A percentile compares a stretch with the other conserved stretches of the same genome.
Conservation (phyloP, 2,329 filamentous ascomycete genomes). For the Phialemoniopsis sp. region DNA sequence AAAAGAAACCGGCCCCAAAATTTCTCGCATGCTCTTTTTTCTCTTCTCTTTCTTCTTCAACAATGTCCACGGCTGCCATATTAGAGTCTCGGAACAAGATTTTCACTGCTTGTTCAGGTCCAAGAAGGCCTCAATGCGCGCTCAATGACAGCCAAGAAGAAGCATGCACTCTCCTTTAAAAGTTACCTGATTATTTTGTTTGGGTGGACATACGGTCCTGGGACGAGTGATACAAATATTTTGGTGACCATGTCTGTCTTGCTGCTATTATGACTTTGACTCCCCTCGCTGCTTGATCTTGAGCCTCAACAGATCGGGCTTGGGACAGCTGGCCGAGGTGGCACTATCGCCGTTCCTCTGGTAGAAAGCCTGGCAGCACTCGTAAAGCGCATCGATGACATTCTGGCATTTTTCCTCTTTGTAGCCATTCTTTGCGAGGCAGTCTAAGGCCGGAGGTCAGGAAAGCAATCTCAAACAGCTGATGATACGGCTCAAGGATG, state of each 20-base stretch:
- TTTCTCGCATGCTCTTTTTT: constrained; percentile 22
- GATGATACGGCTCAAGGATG: not conserved
- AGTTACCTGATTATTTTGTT: constrained; percentile 57
- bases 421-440: constrained; percentile 78
- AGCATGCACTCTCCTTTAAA: constrained; percentile 65
- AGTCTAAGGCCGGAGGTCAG: constrained; percentile 50
- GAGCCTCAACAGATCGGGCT: constrained; percentile 70
- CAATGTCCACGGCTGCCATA: constrained; percentile 86
- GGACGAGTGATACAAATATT: constrained; percentile 31
- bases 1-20: constrained; percentile 6
- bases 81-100: constrained; percentile 99
- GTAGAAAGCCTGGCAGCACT: constrained; percentile 92
- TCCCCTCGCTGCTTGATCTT: constrained; percentile 73
- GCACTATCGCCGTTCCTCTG: constrained; percentile 71
- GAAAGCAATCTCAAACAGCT: not conserved
- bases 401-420: constrained; percentile 78
- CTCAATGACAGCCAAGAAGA: constrained; percentile 96
- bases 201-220: constrained; percentile 26
- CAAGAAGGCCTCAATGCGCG: constrained; percentile 78
- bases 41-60: constrained; percentile 44
- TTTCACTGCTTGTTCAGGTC: constrained; percentile 91
- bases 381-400: constrained; percentile 81
- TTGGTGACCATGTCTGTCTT: not conserved
- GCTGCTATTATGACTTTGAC: constrained; percentile 10
- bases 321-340: constrained; percentile 79